Percentiles rank a stretch among this genome's conserved stretches.
These are phyloP conservation scores for Pseudoneurospora amorphoporcata DNA, from an alignment of 495 filamentous ascomycete species.

Conservation along the genomic window DNA sequence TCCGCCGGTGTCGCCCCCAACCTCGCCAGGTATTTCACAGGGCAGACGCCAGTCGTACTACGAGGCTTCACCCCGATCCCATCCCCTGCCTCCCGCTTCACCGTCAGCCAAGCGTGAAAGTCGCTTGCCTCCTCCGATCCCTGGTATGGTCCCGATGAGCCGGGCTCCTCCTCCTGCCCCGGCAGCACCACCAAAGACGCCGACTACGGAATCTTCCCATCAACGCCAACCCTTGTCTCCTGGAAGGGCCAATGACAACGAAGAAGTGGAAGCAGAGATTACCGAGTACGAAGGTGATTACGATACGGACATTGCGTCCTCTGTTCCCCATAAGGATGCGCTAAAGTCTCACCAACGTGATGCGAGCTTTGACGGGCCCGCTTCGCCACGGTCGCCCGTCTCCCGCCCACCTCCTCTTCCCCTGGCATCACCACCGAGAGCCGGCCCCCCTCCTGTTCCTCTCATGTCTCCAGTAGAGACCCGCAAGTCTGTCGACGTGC, in stretches of 20 bases:
- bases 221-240: slow-evolving; percentile 12
- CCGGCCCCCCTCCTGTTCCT: slow-evolving; percentile 51
- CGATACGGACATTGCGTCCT: slow-evolving; percentile 91
- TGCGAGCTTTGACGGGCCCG: slow-evolving; percentile 52
- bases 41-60: slow-evolving; percentile 42
- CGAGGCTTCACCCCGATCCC: slow-evolving; percentile 35
- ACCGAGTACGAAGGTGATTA: slow-evolving; percentile 98
- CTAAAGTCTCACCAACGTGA: slow-evolving; percentile 73
- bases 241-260: slow-evolving; percentile 35
- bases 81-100: slow-evolving; percentile 16
- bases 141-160: slow-evolving; percentile 36
- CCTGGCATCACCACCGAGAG: slow-evolving; percentile 33
- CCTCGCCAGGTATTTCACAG: slow-evolving; percentile 44
- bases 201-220: slow-evolving; percentile 45
- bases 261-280: slow-evolving; percentile 66
- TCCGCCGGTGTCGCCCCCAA: slow-evolving; percentile 38
- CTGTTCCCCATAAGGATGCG: slow-evolving; percentile 83
- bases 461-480: slow-evolving; percentile 37
- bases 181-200: slow-evolving; percentile 38
- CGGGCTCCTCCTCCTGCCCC: slow-evolving; percentile 73
- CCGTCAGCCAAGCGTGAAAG: slow-evolving; percentile 43
- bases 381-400: slow-evolving; percentile 37
- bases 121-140: slow-evolving; percentile 39
- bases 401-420: slow-evolving; percentile 34
- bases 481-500: slow-evolving; percentile 51